phyloP scores from a whole-genome alignment of 2,329 filamentous ascomycete species.

The Phialocephala subalpina region DNA sequence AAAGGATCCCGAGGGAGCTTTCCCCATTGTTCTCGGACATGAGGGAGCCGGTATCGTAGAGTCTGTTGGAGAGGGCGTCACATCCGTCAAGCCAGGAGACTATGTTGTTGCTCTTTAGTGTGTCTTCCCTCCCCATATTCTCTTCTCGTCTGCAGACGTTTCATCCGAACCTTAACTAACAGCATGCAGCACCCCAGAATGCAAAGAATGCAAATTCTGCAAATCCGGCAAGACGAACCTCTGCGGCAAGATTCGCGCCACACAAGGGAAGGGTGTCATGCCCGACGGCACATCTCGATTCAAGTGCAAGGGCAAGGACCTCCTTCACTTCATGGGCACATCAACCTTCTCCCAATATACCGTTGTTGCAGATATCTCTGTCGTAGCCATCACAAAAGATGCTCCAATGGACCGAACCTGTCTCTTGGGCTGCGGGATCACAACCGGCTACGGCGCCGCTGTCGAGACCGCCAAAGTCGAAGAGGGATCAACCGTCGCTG shows the following conservation, averaged over 20 bases:
- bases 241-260: constrained; percentile 97
- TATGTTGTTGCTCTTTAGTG: constrained; percentile 90
- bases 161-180: constrained; percentile 17
- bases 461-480: constrained; percentile 93
- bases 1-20: constrained; percentile 95
- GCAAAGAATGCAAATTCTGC: constrained; percentile 99
- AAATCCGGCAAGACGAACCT: constrained; percentile 99
- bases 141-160: constrained; percentile 11
- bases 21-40: constrained; percentile 88
- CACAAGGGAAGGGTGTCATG: constrained; percentile 96
- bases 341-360: constrained; percentile 99
- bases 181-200: constrained; percentile 83
- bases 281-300: constrained; percentile 96
- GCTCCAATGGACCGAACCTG: constrained; percentile 97
- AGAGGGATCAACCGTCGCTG: constrained; percentile 85
- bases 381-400: constrained; percentile 89
- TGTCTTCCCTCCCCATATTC: constrained; percentile 43
- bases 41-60: constrained; percentile 93
- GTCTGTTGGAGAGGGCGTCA: constrained; percentile 94
- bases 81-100: constrained; percentile 92
- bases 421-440: constrained; percentile 96
- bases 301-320: constrained; percentile 91
- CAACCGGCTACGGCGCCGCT: constrained; percentile 95
- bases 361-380: constrained; percentile 97
- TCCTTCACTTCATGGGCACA: constrained; percentile 99